Conservation (phyloP, 2,329 filamentous ascomycete genomes). For the Diaporthe nobilis region DNA sequence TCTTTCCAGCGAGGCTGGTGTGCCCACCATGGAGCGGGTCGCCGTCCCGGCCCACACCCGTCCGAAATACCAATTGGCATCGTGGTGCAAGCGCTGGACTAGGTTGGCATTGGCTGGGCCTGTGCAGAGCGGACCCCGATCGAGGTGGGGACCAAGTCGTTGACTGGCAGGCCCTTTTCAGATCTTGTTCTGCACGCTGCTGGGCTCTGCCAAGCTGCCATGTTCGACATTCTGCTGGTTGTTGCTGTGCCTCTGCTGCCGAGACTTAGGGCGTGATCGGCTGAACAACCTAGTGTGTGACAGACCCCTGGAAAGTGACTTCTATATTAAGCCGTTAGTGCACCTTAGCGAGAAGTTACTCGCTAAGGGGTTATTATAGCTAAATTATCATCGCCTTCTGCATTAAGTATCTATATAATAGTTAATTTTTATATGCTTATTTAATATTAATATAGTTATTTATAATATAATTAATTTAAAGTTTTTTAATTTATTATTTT, state of each 20-base stretch:
- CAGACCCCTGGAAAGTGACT: too few species aligned
- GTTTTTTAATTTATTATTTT: too few species aligned
- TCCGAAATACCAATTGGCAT: slow-evolving; percentile 40
- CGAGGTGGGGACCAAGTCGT: slow-evolving; percentile 8
- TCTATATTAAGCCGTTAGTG: too few species aligned
- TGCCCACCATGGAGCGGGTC: slow-evolving; percentile 14
- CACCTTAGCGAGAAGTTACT: too few species aligned
- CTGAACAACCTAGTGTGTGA: too few species aligned
- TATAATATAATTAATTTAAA: too few species aligned
- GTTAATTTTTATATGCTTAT: too few species aligned
- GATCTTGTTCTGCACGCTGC: slow-evolving; percentile 39
- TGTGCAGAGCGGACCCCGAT: not conserved
- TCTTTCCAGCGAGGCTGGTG: slow-evolving; percentile 4
- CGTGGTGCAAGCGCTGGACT: slow-evolving; percentile 41
- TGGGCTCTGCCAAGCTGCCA: slow-evolving; percentile 23
- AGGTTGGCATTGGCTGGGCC: slow-evolving; percentile 27
- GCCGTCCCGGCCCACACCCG: slow-evolving; percentile 24
- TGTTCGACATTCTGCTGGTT: not conserved
- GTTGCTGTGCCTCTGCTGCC: not conserved
- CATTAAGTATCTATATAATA: too few species aligned
- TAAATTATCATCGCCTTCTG: too few species aligned
- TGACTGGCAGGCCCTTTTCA: slow-evolving; percentile 9
- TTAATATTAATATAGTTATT: too few species aligned
- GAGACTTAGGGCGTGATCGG: too few species aligned
- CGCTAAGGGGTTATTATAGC: too few species aligned